phyloP scores from a whole-genome alignment of 2,329 filamentous ascomycete genomes.

The Pochonia chlamydosporia region DNA sequence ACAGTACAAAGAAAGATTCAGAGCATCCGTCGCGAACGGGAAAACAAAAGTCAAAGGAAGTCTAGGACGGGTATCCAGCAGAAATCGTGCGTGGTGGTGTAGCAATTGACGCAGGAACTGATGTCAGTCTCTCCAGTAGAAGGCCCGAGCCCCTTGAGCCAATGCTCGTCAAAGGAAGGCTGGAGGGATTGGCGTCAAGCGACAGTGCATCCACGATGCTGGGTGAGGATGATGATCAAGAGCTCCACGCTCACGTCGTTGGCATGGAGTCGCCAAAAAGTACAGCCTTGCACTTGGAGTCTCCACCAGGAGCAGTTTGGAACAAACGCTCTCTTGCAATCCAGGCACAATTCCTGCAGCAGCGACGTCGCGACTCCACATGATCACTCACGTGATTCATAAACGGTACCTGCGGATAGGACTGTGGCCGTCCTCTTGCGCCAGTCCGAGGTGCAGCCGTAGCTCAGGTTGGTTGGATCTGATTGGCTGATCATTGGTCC shows the following conservation, averaged over 20 bases:
- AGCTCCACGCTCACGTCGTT: slow-evolving; percentile 6
- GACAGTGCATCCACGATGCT: neutral
- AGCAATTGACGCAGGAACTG: neutral
- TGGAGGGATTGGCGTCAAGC: neutral
- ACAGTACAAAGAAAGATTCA: neutral
- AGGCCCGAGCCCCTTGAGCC: neutral
- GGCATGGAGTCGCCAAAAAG: neutral
- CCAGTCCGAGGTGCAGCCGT: no score
- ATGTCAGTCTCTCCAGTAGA: neutral
- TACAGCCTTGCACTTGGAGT: slow-evolving; percentile 10
- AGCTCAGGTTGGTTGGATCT: neutral
- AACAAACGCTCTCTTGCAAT: neutral
- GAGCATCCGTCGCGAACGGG: neutral
- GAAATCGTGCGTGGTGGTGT: neutral
- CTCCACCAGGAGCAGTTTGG: neutral
- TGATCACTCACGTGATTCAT: neutral
- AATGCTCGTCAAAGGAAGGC: neutral
- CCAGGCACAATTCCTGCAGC: neutral
- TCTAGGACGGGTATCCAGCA: neutral
- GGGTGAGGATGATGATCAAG: slow-evolving; percentile 1
- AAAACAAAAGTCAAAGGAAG: neutral
- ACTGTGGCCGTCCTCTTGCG: no score
- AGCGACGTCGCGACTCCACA: neutral
- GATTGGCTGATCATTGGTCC: neutral
- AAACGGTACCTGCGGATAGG: no score